Evolutionary conservation across 2,329 filamentous ascomycete genomes (phyloP).

Genomic region (Aspergillus fischeri): DNA sequence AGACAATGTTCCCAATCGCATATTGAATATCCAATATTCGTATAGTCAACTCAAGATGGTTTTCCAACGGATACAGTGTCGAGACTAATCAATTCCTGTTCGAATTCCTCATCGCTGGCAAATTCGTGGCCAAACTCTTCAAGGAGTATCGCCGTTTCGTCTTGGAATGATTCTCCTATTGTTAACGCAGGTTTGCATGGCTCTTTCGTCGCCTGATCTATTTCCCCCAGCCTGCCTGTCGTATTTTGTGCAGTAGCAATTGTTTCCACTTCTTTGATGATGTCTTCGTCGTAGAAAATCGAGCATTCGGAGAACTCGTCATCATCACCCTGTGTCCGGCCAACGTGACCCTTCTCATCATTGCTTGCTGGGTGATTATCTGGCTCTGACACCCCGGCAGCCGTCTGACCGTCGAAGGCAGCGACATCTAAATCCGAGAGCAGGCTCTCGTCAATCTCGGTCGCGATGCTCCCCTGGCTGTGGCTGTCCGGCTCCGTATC

Average conservation of each 20-base stretch:
- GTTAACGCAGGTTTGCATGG: constrained; percentile 4
- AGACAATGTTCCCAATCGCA: background rate
- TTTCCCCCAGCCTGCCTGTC: background rate
- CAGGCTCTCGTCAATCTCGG: constrained; percentile 13
- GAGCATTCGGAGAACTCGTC: constrained; percentile 34
- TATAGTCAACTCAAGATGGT: background rate
- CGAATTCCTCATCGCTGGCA: constrained; percentile 17
- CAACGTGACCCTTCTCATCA: background rate
- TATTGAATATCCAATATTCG: background rate
- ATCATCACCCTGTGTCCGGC: constrained; percentile 11
- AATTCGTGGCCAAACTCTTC: constrained; percentile 21
- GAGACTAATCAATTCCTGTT: constrained; percentile 16
- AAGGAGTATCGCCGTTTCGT: constrained; percentile 31
- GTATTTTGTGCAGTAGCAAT: constrained; percentile 6
- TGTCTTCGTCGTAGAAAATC: constrained; percentile 27
- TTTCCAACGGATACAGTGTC: constrained; percentile 6
- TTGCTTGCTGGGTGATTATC: constrained; percentile 1
- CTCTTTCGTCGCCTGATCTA: background rate
- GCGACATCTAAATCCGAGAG: constrained; percentile 13
- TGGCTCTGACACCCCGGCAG: background rate
- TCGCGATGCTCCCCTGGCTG: constrained; percentile 12
- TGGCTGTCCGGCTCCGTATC: constrained; percentile 10
- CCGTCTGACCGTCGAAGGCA: constrained; percentile 11
- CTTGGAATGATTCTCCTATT: constrained; percentile 28
- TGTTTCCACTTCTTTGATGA: constrained; percentile 21